Base-by-base conservation (phyloP, 805 yeast species). In the Nakazawaea ernobii region DNA sequence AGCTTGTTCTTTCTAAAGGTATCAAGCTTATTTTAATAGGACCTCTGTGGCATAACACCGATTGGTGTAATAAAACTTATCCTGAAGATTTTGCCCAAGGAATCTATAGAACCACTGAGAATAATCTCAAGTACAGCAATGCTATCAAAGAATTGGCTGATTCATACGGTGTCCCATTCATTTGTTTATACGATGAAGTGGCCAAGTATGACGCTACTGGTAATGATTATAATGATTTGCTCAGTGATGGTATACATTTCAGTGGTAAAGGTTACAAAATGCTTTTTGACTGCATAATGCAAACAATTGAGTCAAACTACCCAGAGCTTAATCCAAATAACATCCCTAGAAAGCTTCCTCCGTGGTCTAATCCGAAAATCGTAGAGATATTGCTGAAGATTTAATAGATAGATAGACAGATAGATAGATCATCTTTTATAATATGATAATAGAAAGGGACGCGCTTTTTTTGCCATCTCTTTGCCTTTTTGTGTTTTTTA, bases 11-110 rank as follows among this genome's bases (percentile, higher is more conserved):
- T 20, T 59, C 57, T 1, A 61, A 73, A 45, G 71, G 67, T 2
- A 75, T 84, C 45, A 73, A 72, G 33, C 69, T 80, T 0, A 68
- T 88, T 14, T 55, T 86, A 1, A 71, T 87, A 8, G 80, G 87
- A 0, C 89, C 92, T 0, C 84, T 76, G 0, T 59, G 75, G 11
- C 80, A 79, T 53, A 81, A 80, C 58, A 59, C 55, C n/a, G 58
- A 55, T 2, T 51, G 59, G 37, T 76, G 80, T 73, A 65, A 69
- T 32, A 57, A 55, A 20, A 38, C 53, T 11, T 46, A 55, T 30
- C 60, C 65, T 0, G 73, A 67, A 8, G 71, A 63, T 39, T 58
- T 71, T 9, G 57, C 59, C 1, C 52, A 57, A 1, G 79, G 78
- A 4, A 64, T 68, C 40, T 58, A 63, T 17, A 70, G 89, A 57